Percentiles rank a stretch among this genome's conserved stretches.
phyloP scores from a whole-genome alignment of 495 filamentous ascomycete genomes.

The Eremomyces bilateralis region DNA sequence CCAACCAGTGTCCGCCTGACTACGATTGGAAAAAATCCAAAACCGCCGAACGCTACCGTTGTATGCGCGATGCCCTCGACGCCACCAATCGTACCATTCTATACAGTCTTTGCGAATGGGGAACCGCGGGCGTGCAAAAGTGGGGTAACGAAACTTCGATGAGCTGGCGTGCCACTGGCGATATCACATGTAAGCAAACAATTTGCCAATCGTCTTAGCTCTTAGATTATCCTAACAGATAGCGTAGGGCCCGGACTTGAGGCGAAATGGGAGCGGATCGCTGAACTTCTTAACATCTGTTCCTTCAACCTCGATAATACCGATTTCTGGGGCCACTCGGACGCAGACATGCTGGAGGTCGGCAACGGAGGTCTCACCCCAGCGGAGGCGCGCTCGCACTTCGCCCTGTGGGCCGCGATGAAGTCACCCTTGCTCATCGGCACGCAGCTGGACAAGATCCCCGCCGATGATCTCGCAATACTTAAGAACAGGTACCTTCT shows the following conservation, averaged over 20 bases:
- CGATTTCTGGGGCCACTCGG: constrained; percentile 33
- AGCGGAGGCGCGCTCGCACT: constrained; percentile 23
- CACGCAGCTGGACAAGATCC: constrained; percentile 26
- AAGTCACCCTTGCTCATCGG: constrained; percentile 36
- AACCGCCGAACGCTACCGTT: constrained; percentile 28
- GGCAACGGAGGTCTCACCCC: constrained; percentile 36
- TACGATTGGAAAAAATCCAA: constrained; percentile 33
- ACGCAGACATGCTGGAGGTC: constrained; percentile 50
- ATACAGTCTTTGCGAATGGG: constrained; percentile 48
- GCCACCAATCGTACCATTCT: constrained; percentile 32
- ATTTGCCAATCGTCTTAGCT: constrained; percentile 22
- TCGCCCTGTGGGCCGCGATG: constrained; percentile 34
- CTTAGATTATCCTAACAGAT: too few relatives aligned
- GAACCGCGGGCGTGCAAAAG: constrained; percentile 26
- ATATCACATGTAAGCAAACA: constrained; percentile 21
- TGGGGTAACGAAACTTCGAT: constrained; percentile 31
- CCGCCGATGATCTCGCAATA: constrained; percentile 24
- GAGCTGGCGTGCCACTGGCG: constrained; percentile 33
- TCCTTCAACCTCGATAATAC: constrained; percentile 26
- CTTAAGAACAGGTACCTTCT: constrained; percentile 37
- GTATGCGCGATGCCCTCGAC: constrained; percentile 40
- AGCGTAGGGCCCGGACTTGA: too few relatives aligned
- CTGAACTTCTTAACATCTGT: constrained; percentile 30
- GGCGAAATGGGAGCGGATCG: constrained; percentile 20
- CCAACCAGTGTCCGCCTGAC: constrained; percentile 18